phyloP scores from a whole-genome alignment of 371 early-diverging fungal species.

The Mortierella sp. region DNA sequence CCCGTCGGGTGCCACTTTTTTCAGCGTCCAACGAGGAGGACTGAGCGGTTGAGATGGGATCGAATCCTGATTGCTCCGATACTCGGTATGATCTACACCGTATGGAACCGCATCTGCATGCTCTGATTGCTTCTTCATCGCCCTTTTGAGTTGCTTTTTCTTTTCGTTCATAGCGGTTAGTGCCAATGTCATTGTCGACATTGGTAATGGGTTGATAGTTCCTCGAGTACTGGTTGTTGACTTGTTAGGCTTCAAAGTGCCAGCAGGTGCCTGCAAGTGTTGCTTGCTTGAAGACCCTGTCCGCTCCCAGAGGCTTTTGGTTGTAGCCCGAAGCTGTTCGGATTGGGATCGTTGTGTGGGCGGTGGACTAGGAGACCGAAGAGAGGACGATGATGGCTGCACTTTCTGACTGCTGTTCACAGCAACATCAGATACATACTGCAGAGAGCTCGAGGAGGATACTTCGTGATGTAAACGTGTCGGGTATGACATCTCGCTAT shows the following conservation, averaged over 20 bases:
- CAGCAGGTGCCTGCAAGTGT: no score
- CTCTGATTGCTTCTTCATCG: slow-evolving; percentile 23
- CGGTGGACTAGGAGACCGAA: neutral
- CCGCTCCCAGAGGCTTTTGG: no score
- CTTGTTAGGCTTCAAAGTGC: no score
- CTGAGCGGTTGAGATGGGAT: slow-evolving; percentile 3
- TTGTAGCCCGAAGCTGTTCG: no score
- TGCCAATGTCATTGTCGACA: slow-evolving; percentile 53
- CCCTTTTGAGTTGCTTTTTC: slow-evolving; percentile 38
- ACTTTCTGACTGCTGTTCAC: neutral
- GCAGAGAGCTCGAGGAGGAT: neutral
- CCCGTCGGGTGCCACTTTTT: slow-evolving; percentile 11
- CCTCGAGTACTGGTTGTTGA: neutral
- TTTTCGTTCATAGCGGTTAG: slow-evolving; percentile 49
- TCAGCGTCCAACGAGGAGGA: slow-evolving; percentile 26
- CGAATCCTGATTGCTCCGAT: neutral
- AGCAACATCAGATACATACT: neutral
- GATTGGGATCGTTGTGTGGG: neutral
- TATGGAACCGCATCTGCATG: slow-evolving; percentile 9
- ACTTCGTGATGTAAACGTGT: no score
- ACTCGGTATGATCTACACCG: slow-evolving; percentile 4
- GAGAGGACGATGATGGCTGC: neutral
- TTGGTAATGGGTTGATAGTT: slow-evolving; percentile 25
- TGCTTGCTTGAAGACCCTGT: no score
- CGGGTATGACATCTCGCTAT: neutral